These are phyloP conservation scores for Smallanthus sonchifolius DNA, from an alignment of 129 eudicot genomes.

Conservation along the genomic window DNA sequence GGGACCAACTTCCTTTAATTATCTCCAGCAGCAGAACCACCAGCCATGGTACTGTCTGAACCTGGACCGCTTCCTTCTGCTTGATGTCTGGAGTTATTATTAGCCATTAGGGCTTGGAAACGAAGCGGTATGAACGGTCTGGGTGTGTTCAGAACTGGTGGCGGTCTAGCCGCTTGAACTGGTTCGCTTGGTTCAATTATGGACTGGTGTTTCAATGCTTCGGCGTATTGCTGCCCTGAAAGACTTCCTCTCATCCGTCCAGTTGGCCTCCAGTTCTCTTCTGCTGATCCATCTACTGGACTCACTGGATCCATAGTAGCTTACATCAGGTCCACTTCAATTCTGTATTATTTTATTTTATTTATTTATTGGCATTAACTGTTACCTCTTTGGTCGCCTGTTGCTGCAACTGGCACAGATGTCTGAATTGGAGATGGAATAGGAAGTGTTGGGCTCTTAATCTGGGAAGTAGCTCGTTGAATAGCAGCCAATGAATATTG, in stretches of 20 bases:
- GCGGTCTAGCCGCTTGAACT: constrained; percentile 53
- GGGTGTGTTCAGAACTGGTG: constrained; percentile 32
- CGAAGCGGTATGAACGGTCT: constrained; percentile 39
- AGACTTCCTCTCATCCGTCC: constrained; percentile 88
- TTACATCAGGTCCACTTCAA: not conserved
- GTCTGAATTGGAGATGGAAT: constrained; percentile 31
- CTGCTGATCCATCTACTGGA: constrained; percentile 34
- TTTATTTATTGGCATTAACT: not conserved
- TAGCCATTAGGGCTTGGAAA: constrained; percentile 37
- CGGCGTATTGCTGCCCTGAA: constrained; percentile 57
- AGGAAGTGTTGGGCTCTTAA: constrained; percentile 16
- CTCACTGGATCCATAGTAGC: constrained; percentile 12
- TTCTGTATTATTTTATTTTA: not conserved
- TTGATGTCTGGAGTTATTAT: constrained; percentile 25
- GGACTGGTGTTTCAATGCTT: constrained; percentile 40
- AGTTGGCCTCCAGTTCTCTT: constrained; percentile 68
- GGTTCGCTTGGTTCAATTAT: constrained; percentile 48
- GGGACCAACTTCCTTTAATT: constrained; percentile 2
- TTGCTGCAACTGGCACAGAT: constrained; percentile 20
- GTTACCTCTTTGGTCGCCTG: constrained; percentile 44
- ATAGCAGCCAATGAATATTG: constrained; percentile 29
- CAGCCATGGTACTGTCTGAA: constrained; percentile 24
- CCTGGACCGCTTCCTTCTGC: constrained; percentile 17
- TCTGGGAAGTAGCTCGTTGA: constrained; percentile 36
- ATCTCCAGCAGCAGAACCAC: constrained; percentile 11